A percentile compares a stretch with the other conserved stretches of the same genome.
Conservation (phyloP, 441 rosid species). For the Populus hybrid region DNA sequence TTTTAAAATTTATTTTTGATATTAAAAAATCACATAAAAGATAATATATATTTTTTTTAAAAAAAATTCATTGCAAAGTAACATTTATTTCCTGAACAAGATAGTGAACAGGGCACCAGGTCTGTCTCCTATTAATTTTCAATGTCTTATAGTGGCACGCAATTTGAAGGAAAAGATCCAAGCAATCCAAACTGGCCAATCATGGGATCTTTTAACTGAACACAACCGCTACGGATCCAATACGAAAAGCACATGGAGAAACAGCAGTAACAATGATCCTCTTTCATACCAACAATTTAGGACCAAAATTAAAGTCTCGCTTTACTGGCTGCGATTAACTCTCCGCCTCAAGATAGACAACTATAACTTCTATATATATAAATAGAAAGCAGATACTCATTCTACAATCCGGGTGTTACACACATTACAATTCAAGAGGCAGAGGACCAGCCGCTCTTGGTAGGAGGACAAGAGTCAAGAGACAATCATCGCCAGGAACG, state of each 20-base stretch:
- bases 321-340: neutral
- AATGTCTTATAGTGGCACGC: neutral
- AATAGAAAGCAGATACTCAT: neutral
- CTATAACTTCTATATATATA: neutral
- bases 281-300: neutral
- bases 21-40: rapidly evolving
- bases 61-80: too few species aligned
- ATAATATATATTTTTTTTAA: too few species aligned
- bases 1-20: too few species aligned
- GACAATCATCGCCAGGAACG: conserved; percentile 1
- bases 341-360: neutral
- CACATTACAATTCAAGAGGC: conserved; percentile 14
- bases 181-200: neutral
- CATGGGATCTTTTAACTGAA: neutral
- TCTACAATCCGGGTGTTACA: neutral
- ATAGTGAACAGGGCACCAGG: neutral
- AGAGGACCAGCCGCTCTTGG: conserved; percentile 34
- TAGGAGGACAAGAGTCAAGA: neutral
- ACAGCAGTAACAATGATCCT: neutral
- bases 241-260: neutral
- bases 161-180: neutral
- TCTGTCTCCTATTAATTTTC: neutral
- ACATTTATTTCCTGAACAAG: too few species aligned
- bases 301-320: neutral
- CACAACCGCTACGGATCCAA: neutral